phyloP scores from a whole-genome alignment of 495 filamentous ascomycete species.

The Podospora pseudocomata region DNA sequence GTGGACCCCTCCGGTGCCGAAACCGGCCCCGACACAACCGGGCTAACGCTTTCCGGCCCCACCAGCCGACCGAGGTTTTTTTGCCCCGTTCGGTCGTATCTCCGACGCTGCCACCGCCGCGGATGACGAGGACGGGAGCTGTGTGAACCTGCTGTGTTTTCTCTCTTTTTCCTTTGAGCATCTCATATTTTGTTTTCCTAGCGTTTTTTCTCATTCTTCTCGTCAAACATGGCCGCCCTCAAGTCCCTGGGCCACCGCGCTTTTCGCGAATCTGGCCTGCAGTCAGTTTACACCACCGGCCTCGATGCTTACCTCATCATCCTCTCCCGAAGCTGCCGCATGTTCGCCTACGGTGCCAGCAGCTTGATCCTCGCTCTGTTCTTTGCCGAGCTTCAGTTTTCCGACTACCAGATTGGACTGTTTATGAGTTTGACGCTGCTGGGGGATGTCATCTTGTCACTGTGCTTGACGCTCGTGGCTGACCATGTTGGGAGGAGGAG shows the following conservation, averaged over 20 bases:
- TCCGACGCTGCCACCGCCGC: background rate
- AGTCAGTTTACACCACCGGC: constrained; percentile 47
- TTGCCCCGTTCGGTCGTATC: too few species aligned
- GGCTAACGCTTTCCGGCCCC: background rate
- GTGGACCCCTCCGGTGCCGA: constrained; percentile 12
- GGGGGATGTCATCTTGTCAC: constrained; percentile 73
- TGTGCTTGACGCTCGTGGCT: constrained; percentile 72
- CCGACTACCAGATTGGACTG: constrained; percentile 68
- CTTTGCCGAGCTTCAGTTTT: constrained; percentile 57
- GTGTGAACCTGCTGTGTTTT: too few species aligned
- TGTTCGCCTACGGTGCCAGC: constrained; percentile 43
- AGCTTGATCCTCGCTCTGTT: constrained; percentile 44
- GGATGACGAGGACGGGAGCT: background rate
- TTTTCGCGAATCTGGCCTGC: constrained; percentile 44
- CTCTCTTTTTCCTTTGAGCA: too few species aligned
- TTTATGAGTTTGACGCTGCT: constrained; percentile 86
- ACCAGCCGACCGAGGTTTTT: background rate
- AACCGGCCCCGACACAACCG: constrained; percentile 11
- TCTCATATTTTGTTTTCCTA: background rate
- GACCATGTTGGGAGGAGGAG: constrained; percentile 68
- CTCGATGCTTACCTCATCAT: constrained; percentile 70
- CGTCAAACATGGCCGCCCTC: background rate
- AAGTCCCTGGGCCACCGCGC: background rate
- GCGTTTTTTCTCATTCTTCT: background rate
- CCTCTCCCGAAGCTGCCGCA: constrained; percentile 62